phyloP scores from a whole-genome alignment of 768 basidiomycete genomes.

The Boletus barrowsii region DNA sequence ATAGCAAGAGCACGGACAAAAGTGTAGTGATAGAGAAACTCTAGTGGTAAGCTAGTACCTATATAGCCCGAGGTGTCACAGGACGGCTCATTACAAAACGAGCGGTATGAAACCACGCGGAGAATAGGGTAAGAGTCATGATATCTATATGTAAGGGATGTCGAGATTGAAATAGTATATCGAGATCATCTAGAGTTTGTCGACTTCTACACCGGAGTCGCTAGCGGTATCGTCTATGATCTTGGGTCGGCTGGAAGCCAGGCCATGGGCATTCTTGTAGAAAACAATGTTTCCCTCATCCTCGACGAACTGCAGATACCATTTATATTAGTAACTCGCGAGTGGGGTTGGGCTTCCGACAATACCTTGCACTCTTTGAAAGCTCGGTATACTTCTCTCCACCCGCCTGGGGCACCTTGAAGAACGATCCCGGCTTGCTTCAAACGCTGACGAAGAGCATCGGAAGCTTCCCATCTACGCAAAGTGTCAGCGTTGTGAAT shows the following conservation, averaged over 20 bases:
- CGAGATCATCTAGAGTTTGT: conserved; percentile 29
- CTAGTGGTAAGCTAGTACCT: too few species aligned
- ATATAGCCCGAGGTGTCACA: too few species aligned
- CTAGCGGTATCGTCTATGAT: conserved; percentile 56
- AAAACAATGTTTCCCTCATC: conserved; percentile 89
- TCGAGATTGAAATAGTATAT: conserved; percentile 3
- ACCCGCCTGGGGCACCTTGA: conserved; percentile 72
- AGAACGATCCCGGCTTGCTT: conserved; percentile 57
- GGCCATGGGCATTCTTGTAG: conserved; percentile 83
- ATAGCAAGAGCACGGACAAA: too few species aligned
- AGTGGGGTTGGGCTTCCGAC: too few species aligned
- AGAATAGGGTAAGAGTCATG: not conserved
- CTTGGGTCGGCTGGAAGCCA: conserved; percentile 67
- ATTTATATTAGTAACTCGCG: not conserved
- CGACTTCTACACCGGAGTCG: conserved; percentile 67
- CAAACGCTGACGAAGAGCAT: conserved; percentile 75
- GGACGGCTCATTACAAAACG: too few species aligned
- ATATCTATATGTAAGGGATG: conserved; percentile 8
- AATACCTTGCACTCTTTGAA: conserved; percentile 72
- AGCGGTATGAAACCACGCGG: too few species aligned
- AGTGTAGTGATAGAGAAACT: too few species aligned
- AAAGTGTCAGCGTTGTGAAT: not conserved
- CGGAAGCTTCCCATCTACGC: conserved; percentile 82
- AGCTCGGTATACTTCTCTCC: conserved; percentile 78
- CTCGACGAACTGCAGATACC: conserved; percentile 69